Percentiles rank a stretch among this genome's conserved stretches.
phyloP scores from a whole-genome alignment of 306 rosid genomes.

The Pyrus betulifolia region DNA sequence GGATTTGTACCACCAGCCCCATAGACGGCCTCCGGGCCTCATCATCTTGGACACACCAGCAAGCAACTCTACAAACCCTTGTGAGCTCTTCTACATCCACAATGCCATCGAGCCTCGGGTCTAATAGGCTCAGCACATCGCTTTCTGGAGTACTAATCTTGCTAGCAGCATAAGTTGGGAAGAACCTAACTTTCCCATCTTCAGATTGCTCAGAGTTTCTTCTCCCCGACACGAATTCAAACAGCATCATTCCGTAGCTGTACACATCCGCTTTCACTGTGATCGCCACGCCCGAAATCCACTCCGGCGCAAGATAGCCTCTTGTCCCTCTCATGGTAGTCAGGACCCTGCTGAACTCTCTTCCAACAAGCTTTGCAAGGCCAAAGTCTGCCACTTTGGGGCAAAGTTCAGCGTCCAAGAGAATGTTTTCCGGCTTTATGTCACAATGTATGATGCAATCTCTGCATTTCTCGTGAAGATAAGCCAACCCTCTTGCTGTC shows the following conservation, averaged over 20 bases:
- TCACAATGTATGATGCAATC: constrained; percentile 92
- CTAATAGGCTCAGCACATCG: constrained; percentile 42
- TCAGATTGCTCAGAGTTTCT: constrained; percentile 62
- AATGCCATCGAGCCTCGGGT: constrained; percentile 42
- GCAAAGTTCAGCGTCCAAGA: constrained; percentile 52
- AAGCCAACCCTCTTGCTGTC: constrained; percentile 72
- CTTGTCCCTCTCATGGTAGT: constrained; percentile 95
- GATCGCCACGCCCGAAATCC: constrained; percentile 81
- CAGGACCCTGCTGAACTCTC: constrained; percentile 80
- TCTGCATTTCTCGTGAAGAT: constrained; percentile 81
- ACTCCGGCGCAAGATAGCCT: constrained; percentile 87
- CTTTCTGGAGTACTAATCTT: constrained; percentile 28
- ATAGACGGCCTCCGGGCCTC: constrained; percentile 64
- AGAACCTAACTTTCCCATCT: constrained; percentile 51
- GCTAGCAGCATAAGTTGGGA: constrained; percentile 51
- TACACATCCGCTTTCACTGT: constrained; percentile 86
- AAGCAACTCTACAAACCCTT: constrained; percentile 52
- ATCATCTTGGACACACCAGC: constrained; percentile 86
- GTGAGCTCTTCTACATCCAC: constrained; percentile 45
- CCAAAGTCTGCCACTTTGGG: constrained; percentile 92
- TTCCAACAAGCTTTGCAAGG: constrained; percentile 79
- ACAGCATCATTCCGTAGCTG: constrained; percentile 93
- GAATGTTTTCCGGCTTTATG: constrained; percentile 89
- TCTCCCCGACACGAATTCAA: constrained; percentile 67
- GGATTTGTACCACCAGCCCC: constrained; percentile 81